Base-by-base conservation (phyloP, 169 alveolate species). In the Plasmodium blacklocki region DNA sequence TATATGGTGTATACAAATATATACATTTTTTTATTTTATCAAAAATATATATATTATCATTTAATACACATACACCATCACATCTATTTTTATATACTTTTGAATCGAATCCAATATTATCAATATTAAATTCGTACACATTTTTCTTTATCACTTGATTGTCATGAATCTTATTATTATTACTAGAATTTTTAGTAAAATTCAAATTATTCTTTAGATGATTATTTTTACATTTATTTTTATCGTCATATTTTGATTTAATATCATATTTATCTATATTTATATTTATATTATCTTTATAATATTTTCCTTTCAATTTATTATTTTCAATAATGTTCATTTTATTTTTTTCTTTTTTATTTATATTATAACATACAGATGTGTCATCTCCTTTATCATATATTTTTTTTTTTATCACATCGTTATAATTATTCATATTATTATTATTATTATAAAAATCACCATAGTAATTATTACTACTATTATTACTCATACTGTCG, bases 1-100 rank as follows among this genome's bases (percentile, higher is more conserved):
- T 85, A 85, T 85, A 85, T 39, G 92, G 92, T 49, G 92, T 85
- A 49, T 85, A 85, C 26, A 85, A 47, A 60, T 85, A 85, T 43
- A 85, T 85, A 32, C 92, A 85, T 14, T 85, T 85, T 85, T 85
- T 85, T 43, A 85, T 85, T 85, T 85, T 85, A 19, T 85, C 92
- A 52, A 85, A 85, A 32, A 85, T 85, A 43, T 85, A 85, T 45
- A 85, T 85, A 6, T 85, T 85, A 32, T 85, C 92, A 72, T 85
- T 71, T 26, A 85, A 6, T 9, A 60, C 87, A 47, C 92, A 85
- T n/a, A 85, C 87, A 6, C 92, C 92, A 71, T 85, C 92, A 15
- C 92, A 85, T 32, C 92, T 56, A 26, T 85, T 85, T 49, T 85
- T 70, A 47, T 85, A 85, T 1, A 85, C 87, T 32, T 85, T 85